Base-by-base conservation (phyloP, 495 filamentous ascomycete species). In the Haplographium delicatum region DNA sequence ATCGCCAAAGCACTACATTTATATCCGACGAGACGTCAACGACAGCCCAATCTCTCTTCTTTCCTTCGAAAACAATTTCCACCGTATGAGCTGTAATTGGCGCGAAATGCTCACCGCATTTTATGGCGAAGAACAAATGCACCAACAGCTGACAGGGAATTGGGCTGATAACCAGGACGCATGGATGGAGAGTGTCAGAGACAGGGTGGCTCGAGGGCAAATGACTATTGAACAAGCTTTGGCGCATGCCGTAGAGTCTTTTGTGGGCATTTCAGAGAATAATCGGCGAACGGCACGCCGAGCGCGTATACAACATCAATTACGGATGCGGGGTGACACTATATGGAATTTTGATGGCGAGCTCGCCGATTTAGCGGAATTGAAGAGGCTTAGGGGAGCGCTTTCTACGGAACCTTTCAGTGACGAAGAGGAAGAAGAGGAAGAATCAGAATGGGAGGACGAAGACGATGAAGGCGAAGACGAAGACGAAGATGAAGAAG, bases 31-130 rank as follows among this genome's bases (percentile, higher is more conserved):
- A 7, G 51, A 54, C 16, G 5, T 54, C 5, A 48, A 49, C 25
- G 44, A 54, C 38, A 26, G 30, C 2, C 51, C 51, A 10, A 54
- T 54, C 34, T 45, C 51, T 4, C 38, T 37, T 8, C 20, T 49
- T 15, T 25, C 44, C 1, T 30, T 44, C 15, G 28, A 54, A 24
- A 33, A 40, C 3, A 34, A 37, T 5, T 48, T 0, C 5, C 27
- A 34, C 3, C 15, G 44, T 26, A 7, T 54, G 37, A 48, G 13
- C 18, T 54, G 44, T 31, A 43, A 54, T 28, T 54, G 51, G 51
- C 38, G 45, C 0, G 45, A 25, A 2, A 5, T 54, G 15, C 49
- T 35, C 16, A 54, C 51, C 9, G 13, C 15, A 26, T 54, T 54
- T 19, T 54, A 41, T 18, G 44, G 37, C 1, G 51, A 54, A 28